Base-by-base conservation (phyloP, 768 basidiomycete species). In the Boletus rubroflammeus region DNA sequence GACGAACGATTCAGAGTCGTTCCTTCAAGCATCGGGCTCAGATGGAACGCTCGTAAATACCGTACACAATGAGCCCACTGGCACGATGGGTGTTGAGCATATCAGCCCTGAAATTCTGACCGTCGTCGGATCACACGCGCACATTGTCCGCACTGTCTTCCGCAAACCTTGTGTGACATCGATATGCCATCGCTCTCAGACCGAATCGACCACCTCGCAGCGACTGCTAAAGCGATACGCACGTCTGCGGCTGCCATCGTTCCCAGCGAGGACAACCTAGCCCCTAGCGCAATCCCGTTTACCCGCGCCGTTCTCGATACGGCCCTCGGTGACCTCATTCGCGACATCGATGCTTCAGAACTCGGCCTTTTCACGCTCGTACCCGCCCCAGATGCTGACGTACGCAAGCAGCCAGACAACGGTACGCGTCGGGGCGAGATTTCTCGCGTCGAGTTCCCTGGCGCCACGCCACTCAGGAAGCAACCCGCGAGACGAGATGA, bases 311-410 rank as follows among this genome's bases (percentile, higher is more conserved):
- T 90, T 9, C 81, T 92, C 25, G 59, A 76, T 19, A 77, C 82
- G 0, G 71, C 78, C 47, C 78, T 91, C 9, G 84, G 84, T 40
- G 85, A 90, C 62, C 81, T 91, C 56, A 88, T 90, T 56, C 87
- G 90, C 62, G 90, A 91, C 62, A 76, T 85, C 56, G 88, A 91
- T 59, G 75, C 84, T 9, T 82, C 88, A 6, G 90, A 92, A 64
- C 78, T 90, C 26, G 89, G 89, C 35, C 81, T 92, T 25, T 90
- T 91, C 71, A 82, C 78, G 7, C 77, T 90, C 48, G 73, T 79
- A 2, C 65, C 69, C 5, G 70, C 65, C 38, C 68, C 61, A 34
- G 76, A 76, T 31, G 62, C 67, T 0, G 64, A 70, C 31, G 45
- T 68, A 4, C 60, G 68, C 52, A 70, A 67, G 35, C 60, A 66